These are phyloP conservation scores for Spongispora temasekensis DNA, from an alignment of 1,284 basidiomycete genomes.

Conservation along the genomic window DNA sequence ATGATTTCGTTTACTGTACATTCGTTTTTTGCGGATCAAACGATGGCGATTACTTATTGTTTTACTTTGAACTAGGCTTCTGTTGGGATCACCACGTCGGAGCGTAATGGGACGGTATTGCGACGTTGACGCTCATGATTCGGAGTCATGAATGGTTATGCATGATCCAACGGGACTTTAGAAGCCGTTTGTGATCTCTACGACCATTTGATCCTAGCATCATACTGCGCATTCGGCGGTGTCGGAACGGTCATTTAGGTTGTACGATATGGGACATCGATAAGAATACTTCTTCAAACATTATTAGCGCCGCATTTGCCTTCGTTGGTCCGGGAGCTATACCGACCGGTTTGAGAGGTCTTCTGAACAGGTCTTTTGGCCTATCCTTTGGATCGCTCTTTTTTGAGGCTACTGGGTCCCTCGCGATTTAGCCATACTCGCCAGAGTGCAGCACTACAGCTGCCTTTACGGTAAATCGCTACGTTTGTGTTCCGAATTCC, in stretches of 20 bases:
- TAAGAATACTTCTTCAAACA: constrained; percentile 43
- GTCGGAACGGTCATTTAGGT: constrained; percentile 42
- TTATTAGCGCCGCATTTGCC: not conserved
- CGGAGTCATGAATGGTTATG: not conserved
- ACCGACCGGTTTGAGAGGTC: too few relatives aligned
- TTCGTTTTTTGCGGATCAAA: constrained; percentile 5
- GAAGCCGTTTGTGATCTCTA: constrained; percentile 2
- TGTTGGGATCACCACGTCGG: not conserved
- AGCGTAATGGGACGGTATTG: too few relatives aligned
- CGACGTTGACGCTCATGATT: not conserved
- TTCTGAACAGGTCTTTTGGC: too few relatives aligned
- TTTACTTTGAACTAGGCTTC: not conserved
- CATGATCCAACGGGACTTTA: not conserved
- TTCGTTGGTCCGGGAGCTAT: too few relatives aligned
- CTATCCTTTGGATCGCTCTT: too few relatives aligned
- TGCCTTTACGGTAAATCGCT: too few relatives aligned
- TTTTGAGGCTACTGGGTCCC: too few relatives aligned
- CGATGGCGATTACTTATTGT: not conserved
- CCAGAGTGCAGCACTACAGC: too few relatives aligned
- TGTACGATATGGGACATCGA: constrained; percentile 60
- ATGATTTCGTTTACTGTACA: not conserved
- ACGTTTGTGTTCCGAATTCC: constrained; percentile 44
- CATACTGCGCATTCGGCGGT: not conserved
- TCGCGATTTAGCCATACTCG: too few relatives aligned
- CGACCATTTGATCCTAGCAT: constrained; percentile 33